phyloP scores from a whole-genome alignment of 2,329 filamentous ascomycete genomes.

The Plenodomus biglobosus region DNA sequence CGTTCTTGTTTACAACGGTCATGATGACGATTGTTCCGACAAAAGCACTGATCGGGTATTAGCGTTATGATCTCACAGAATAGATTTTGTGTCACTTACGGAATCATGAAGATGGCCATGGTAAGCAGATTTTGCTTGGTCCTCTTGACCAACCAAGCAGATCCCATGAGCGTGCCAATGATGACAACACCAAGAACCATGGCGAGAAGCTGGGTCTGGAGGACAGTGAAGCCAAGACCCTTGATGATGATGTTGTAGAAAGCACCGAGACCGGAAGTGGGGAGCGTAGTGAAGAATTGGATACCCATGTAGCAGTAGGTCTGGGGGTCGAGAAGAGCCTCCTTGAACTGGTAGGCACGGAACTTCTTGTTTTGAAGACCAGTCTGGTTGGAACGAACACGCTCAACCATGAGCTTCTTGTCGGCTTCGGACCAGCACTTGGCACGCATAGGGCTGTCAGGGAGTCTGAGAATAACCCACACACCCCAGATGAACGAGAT shows the following conservation, averaged over 20 bases:
- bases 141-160: conserved; percentile 68
- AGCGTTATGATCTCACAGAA: background rate
- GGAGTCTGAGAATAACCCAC: conserved; percentile 51
- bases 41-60: conserved; percentile 57
- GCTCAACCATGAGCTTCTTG: conserved; percentile 58
- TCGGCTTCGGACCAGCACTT: conserved; percentile 68
- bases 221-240: conserved; percentile 63
- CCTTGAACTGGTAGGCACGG: conserved; percentile 56
- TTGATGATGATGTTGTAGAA: conserved; percentile 75
- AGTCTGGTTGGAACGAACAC: conserved; percentile 51
- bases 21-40: conserved; percentile 72
- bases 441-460: conserved; percentile 69
- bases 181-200: conserved; percentile 77
- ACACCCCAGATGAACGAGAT: conserved; percentile 65
- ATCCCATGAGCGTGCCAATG: conserved; percentile 67
- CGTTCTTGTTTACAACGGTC: conserved; percentile 61
- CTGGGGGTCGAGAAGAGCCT: conserved; percentile 66
- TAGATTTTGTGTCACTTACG: conserved; percentile 53
- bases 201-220: conserved; percentile 71
- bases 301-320: conserved; percentile 60
- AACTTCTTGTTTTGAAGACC: conserved; percentile 54
- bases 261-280: conserved; percentile 70
- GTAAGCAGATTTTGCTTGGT: conserved; percentile 68
- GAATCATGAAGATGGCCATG: conserved; percentile 67
- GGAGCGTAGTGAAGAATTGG: conserved; percentile 70